These are phyloP conservation scores for Pseudogymnoascus sp. DNA, from an alignment of 2,329 filamentous ascomycete species.

Conservation along the genomic window DNA sequence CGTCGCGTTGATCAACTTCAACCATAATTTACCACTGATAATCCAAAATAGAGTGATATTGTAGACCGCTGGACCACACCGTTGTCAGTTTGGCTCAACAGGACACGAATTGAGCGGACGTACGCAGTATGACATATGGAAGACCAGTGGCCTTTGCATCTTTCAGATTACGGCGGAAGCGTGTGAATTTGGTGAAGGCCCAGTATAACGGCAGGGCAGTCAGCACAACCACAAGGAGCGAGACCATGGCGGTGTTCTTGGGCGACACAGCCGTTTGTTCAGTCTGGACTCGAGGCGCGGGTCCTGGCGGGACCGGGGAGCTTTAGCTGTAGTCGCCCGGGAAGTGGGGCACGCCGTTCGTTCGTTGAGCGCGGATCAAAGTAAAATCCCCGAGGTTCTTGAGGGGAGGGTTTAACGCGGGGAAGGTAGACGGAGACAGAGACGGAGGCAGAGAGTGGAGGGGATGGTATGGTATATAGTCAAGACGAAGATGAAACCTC, in stretches of 20 bases:
- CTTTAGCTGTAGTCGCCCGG: neutral
- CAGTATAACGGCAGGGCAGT: conserved; percentile 19
- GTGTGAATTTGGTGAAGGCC: conserved; percentile 21
- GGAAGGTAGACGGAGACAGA: neutral
- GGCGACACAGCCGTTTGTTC: neutral
- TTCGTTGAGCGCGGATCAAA: neutral
- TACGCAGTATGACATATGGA: conserved; percentile 47
- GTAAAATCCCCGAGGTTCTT: neutral
- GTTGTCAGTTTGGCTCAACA: conserved; percentile 11
- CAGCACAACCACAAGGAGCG: conserved; percentile 18
- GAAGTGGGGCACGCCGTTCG: conserved; percentile 2
- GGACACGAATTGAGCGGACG: conserved; percentile 24
- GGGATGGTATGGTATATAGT: neutral
- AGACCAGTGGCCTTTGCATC: conserved; percentile 45
- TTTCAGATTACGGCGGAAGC: conserved; percentile 39
- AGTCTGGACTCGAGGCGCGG: neutral
- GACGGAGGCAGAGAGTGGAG: neutral
- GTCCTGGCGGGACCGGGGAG: neutral
- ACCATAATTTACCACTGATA: conserved; percentile 45
- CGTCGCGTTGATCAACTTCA: conserved; percentile 43
- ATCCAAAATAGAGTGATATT: conserved; percentile 50
- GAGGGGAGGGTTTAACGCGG: neutral
- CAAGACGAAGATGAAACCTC: neutral
- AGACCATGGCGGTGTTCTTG: conserved; percentile 18
- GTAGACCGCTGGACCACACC: conserved; percentile 34